phyloP scores from a whole-genome alignment of 345 rosid species.

The Fremontodendron californicum region DNA sequence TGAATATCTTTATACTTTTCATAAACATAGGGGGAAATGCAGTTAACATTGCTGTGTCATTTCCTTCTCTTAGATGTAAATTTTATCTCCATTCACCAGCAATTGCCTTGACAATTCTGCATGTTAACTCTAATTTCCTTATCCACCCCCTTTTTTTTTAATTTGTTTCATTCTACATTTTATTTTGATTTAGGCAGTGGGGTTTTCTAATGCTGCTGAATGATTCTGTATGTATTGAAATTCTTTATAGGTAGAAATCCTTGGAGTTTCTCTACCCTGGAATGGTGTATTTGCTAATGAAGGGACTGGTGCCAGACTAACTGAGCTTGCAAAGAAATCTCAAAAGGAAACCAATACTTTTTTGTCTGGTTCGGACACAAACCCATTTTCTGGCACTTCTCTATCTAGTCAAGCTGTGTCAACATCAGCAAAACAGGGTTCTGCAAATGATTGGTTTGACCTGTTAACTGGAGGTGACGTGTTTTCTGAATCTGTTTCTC shows the following conservation, averaged over 20 bases:
- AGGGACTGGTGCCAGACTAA: conserved; percentile 52
- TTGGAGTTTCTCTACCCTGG: conserved; percentile 96
- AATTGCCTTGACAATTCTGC: conserved; percentile 13
- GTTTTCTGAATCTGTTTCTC: conserved; percentile 46
- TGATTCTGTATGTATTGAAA: conserved; percentile 17
- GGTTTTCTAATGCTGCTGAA: conserved; percentile 9
- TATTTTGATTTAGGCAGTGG: not conserved
- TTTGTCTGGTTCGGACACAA: conserved; percentile 37
- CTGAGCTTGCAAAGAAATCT: conserved; percentile 45
- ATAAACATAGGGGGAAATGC: not conserved
- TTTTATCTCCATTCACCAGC: not conserved
- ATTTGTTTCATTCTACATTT: not conserved
- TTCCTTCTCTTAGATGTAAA: not conserved
- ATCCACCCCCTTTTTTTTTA: conserved; percentile 5
- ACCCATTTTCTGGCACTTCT: conserved; percentile 48
- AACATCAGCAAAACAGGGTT: conserved; percentile 34
- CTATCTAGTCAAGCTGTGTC: conserved; percentile 34
- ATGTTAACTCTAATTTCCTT: not conserved
- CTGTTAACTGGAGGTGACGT: conserved; percentile 64
- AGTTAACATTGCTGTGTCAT: not conserved
- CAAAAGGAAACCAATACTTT: conserved; percentile 38
- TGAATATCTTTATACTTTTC: not conserved
- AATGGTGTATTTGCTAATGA: conserved; percentile 46
- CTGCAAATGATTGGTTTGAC: conserved; percentile 54
- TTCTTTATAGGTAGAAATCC: conserved; percentile 77